These are phyloP conservation scores for Metschnikowia cubensis DNA, from an alignment of 805 yeast genomes.

Conservation along the genomic window DNA sequence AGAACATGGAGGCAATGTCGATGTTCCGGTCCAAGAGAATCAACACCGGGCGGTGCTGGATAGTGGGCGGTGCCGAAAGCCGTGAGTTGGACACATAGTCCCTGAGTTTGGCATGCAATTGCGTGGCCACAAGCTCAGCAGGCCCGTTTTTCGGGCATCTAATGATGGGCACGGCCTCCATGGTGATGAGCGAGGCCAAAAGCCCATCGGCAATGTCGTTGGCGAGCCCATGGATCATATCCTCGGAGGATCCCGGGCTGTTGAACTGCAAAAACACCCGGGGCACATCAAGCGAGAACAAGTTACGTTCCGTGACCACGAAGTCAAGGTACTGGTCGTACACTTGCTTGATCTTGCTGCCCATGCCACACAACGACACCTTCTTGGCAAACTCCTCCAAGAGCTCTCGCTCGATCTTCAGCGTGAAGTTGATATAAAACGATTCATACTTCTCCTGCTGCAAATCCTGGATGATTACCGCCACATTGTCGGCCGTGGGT, in stretches of 20 bases:
- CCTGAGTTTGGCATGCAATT: conserved; percentile 75
- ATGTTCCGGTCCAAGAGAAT: conserved; percentile 82
- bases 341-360: conserved; percentile 76
- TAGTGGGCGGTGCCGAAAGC: conserved; percentile 18
- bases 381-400: conserved; percentile 86
- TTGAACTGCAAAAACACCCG: conserved; percentile 66
- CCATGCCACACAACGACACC: conserved; percentile 68
- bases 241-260: conserved; percentile 69
- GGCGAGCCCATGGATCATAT: conserved; percentile 63
- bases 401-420: conserved; percentile 68
- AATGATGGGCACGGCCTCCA: conserved; percentile 80
- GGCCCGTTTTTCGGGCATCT: conserved; percentile 92
- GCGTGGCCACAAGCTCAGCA: conserved; percentile 88
- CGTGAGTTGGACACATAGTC: conserved; percentile 78
- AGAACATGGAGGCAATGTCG: conserved; percentile 89
- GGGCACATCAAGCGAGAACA: conserved; percentile 73
- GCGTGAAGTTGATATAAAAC: conserved; percentile 81
- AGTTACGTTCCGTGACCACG: conserved; percentile 86
- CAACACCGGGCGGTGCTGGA: conserved; percentile 65
- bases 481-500: conserved; percentile 77
- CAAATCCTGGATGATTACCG: conserved; percentile 66
- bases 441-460: conserved; percentile 71
- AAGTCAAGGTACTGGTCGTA: conserved; percentile 93
- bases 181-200: conserved; percentile 72
- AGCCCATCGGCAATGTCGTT: conserved; percentile 74